phyloP scores from a whole-genome alignment of 2,329 filamentous ascomycete genomes.

The Myotisia sp. region DNA sequence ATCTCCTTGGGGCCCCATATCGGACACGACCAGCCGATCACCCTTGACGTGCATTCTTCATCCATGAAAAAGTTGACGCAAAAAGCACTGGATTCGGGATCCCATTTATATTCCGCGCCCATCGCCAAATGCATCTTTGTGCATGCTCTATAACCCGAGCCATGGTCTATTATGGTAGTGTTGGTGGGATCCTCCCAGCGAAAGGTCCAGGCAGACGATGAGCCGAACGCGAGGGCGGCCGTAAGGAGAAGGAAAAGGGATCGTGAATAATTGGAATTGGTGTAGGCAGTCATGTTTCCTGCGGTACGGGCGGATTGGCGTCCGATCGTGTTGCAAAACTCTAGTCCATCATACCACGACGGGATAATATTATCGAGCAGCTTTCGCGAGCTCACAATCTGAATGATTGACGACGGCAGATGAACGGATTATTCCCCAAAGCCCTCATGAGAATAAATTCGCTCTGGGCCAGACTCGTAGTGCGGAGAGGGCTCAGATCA shows the following conservation, averaged over 20 bases:
- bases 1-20: conserved; percentile 6
- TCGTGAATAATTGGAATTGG: neutral
- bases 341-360: too few relatives aligned
- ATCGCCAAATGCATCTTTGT: conserved; percentile 5
- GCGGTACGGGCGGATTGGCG: too few relatives aligned
- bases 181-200: conserved; percentile 5
- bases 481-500: too few relatives aligned
- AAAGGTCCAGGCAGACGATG: conserved; percentile 7
- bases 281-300: neutral
- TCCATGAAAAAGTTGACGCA: conserved; percentile 7
- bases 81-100: conserved; percentile 2
- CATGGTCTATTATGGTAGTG: conserved; percentile 4
- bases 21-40: conserved; percentile 7
- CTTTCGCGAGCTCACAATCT: too few relatives aligned
- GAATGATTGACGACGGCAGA: too few relatives aligned
- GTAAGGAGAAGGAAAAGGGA: conserved; percentile 1
- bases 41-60: conserved; percentile 2
- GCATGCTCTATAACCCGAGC: conserved; percentile 1
- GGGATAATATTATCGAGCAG: too few relatives aligned
- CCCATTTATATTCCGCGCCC: conserved; percentile 9
- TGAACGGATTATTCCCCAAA: too few relatives aligned
- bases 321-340: neutral
- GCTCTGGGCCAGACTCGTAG: too few relatives aligned
- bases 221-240: neutral
- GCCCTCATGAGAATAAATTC: too few relatives aligned